A percentile compares a stretch with the other conserved stretches of the same genome.
phyloP scores from a whole-genome alignment of 176 grass and related monocot genomes.

The Poa annua region DNA sequence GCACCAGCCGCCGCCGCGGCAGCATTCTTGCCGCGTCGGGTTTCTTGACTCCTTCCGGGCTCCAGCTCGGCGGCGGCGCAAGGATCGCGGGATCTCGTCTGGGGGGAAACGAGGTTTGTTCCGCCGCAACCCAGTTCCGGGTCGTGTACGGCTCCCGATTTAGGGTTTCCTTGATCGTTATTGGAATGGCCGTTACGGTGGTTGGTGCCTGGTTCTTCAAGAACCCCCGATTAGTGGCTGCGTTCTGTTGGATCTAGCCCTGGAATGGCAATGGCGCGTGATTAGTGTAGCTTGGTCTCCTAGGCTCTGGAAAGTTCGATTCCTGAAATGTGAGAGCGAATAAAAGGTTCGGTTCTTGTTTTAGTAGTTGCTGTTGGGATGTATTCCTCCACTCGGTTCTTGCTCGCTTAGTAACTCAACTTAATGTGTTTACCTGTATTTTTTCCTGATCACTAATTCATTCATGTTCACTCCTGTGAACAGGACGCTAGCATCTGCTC shows the following conservation, averaged over 20 bases:
- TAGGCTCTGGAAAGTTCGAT: neutral
- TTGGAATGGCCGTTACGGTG: constrained; percentile 5
- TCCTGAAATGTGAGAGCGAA: constrained; percentile 10
- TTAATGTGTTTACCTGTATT: neutral
- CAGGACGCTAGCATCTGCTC: constrained; percentile 13
- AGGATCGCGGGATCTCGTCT: constrained; percentile 35
- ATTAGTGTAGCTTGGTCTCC: neutral
- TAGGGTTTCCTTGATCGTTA: constrained; percentile 22
- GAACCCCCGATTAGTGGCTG: neutral
- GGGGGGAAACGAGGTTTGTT: constrained; percentile 16
- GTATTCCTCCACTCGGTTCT: neutral
- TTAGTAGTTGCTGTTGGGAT: neutral
- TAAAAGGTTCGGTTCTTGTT: constrained; percentile 25
- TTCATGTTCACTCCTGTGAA: neutral
- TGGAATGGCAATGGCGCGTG: constrained; percentile 12
- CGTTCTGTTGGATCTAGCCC: constrained; percentile 29
- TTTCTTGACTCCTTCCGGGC: neutral
- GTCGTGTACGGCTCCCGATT: neutral
- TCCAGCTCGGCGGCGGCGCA: neutral
- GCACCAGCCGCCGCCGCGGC: constrained; percentile 15
- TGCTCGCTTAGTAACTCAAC: neutral
- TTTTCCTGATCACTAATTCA: neutral
- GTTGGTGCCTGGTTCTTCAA: constrained; percentile 7
- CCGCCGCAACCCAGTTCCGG: neutral
- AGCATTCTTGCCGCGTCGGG: neutral